A percentile compares a stretch with the other conserved stretches of the same genome.
phyloP scores from a whole-genome alignment of 495 filamentous ascomycete species.

The Annulohypoxylon stygium region DNA sequence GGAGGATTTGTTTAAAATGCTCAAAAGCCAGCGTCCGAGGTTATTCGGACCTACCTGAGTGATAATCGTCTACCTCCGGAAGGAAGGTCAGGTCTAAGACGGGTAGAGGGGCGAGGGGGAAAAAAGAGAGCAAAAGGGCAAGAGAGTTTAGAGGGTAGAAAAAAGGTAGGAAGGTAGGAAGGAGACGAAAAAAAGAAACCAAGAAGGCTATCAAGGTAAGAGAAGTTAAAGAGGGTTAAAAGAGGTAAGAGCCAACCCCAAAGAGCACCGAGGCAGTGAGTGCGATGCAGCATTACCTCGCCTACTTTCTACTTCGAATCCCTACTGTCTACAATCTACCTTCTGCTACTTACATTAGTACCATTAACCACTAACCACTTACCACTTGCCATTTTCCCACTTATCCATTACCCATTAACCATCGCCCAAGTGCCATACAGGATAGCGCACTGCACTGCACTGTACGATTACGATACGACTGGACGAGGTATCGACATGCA shows the following conservation, averaged over 20 bases:
- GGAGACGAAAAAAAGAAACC: constrained; percentile 9
- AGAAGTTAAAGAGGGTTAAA: constrained; percentile 16
- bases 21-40: constrained; percentile 23
- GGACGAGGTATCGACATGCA: constrained; percentile 31
- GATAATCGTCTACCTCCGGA: constrained; percentile 17
- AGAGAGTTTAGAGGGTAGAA: constrained; percentile 15
- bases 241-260: background rate
- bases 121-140: constrained; percentile 27
- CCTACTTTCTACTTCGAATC: background rate
- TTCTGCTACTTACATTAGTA: no score
- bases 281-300: constrained; percentile 35
- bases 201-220: constrained; percentile 35
- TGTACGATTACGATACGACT: constrained; percentile 29
- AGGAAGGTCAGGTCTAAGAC: constrained; percentile 19
- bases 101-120: background rate
- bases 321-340: no score
- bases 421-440: background rate
- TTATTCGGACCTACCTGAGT: constrained; percentile 31
- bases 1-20: background rate
- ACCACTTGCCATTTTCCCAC: background rate
- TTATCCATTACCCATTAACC: no score
- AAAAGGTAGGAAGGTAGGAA: constrained; percentile 6
- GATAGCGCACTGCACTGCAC: constrained; percentile 15
- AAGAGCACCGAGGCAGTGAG: constrained; percentile 15
- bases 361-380: background rate